Evolutionary conservation across 768 basidiomycete species (phyloP).

Genomic region (Pisolithus sp.): DNA sequence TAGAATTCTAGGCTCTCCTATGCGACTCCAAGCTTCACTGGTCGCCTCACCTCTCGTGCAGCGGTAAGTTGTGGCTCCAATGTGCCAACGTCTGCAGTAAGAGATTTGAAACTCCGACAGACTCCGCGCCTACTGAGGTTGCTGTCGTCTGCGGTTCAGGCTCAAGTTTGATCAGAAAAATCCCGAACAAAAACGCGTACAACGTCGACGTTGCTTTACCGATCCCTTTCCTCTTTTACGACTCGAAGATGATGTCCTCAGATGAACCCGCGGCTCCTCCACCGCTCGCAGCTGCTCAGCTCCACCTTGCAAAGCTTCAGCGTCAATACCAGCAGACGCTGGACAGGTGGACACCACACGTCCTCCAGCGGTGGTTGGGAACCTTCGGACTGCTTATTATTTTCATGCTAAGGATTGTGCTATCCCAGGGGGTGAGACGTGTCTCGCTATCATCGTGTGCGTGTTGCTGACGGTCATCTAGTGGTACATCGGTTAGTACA

Average conservation of each 20-base stretch:
- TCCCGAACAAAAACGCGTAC: constrained; percentile 1
- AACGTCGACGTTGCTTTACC: neutral
- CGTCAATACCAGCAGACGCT: constrained; percentile 81
- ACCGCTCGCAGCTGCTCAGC: constrained; percentile 24
- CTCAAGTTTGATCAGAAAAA: neutral
- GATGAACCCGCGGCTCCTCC: constrained; percentile 21
- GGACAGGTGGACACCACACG: constrained; percentile 90
- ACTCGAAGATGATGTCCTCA: constrained; percentile 28
- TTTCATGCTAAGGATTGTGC: constrained; percentile 80
- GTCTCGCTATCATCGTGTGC: neutral
- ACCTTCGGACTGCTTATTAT: constrained; percentile 64
- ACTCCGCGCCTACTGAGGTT: too few species aligned
- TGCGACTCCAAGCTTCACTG: too few species aligned
- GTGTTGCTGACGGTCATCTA: constrained; percentile 24
- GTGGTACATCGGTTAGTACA: constrained; percentile 87
- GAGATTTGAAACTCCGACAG: too few species aligned
- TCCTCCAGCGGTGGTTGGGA: constrained; percentile 82
- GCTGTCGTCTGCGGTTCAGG: too few species aligned
- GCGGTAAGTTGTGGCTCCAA: too few species aligned
- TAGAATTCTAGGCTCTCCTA: too few species aligned
- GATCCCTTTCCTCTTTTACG: constrained; percentile 4
- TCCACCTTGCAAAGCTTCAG: constrained; percentile 38
- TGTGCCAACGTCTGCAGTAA: too few species aligned
- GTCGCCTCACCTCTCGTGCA: too few species aligned
- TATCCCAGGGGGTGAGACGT: constrained; percentile 80